phyloP scores from a whole-genome alignment of 306 rosid species.

The Castanopsis chinensis region DNA sequence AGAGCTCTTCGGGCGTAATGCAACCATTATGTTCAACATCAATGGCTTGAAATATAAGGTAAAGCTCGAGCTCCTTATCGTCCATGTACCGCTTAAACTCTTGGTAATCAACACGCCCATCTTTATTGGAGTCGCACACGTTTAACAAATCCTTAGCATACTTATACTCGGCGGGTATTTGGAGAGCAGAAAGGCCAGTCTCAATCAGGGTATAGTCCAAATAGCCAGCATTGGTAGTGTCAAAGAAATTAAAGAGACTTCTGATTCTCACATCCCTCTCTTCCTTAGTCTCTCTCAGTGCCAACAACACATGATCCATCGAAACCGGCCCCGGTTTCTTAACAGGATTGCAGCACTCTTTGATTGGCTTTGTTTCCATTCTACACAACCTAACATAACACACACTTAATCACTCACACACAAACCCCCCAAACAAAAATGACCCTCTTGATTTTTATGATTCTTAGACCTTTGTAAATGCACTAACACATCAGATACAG shows the following conservation, averaged over 20 bases:
- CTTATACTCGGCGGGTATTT: conserved; percentile 80
- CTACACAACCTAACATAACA: conserved; percentile 14
- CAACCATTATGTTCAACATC: conserved; percentile 91
- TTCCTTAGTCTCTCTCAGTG: conserved; percentile 81
- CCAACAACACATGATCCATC: conserved; percentile 84
- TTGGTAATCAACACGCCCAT: conserved; percentile 68
- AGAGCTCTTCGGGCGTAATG: conserved; percentile 91
- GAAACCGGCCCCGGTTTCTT: conserved; percentile 66
- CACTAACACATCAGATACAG: not conserved
- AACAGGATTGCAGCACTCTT: conserved; percentile 52
- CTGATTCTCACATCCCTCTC: conserved; percentile 65
- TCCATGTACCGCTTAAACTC: conserved; percentile 91
- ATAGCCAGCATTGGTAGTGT: conserved; percentile 59
- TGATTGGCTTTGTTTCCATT: conserved; percentile 38
- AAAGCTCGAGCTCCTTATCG: conserved; percentile 89
- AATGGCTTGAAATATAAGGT: conserved; percentile 86
- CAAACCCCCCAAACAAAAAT: no score
- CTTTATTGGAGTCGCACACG: conserved; percentile 75
- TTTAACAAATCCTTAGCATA: conserved; percentile 77
- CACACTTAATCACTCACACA: not conserved
- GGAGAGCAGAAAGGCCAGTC: conserved; percentile 76
- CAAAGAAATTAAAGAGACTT: conserved; percentile 71
- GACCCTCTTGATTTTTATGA: no score
- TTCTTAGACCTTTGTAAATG: not conserved
- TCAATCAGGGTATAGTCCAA: conserved; percentile 71